Conservation (phyloP, 2,329 filamentous ascomycete genomes). For the Apiospora pterosperma region DNA sequence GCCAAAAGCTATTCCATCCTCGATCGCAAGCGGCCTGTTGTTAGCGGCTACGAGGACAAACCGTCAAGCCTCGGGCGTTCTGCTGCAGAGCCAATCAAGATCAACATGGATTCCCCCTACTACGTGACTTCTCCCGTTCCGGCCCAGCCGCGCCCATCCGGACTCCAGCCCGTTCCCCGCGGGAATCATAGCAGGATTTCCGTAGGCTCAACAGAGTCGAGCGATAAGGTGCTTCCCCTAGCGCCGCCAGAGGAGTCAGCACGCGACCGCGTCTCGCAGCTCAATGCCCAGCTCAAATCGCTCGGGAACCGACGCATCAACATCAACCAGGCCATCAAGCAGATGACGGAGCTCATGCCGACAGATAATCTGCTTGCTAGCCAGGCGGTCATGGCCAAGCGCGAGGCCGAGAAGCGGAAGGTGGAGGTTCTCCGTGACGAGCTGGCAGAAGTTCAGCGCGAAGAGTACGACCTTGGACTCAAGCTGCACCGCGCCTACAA, state of each 20-base stretch:
- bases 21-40: constrained; percentile 33
- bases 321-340: constrained; percentile 67
- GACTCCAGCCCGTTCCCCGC: constrained; percentile 8
- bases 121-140: constrained; percentile 14
- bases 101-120: constrained; percentile 26
- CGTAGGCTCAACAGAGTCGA: constrained; percentile 13
- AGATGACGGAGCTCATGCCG: constrained; percentile 77
- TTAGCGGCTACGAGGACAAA: constrained; percentile 23
- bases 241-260: constrained; percentile 56
- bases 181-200: constrained; percentile 17
- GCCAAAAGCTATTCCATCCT: constrained; percentile 30
- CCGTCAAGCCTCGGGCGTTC: constrained; percentile 5
- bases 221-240: constrained; percentile 57
- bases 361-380: constrained; percentile 66
- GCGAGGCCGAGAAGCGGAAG: constrained; percentile 58
- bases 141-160: constrained; percentile 9
- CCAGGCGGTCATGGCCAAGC: constrained; percentile 56
- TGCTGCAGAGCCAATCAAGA: constrained; percentile 23
- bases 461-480: constrained; percentile 77
- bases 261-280: constrained; percentile 61
- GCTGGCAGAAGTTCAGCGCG: constrained; percentile 68
- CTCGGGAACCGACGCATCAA: constrained; percentile 67
- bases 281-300: constrained; percentile 63
- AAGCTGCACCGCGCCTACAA: constrained; percentile 73
- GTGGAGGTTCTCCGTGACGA: constrained; percentile 64